Evolutionary conservation across 805 yeast genomes (phyloP), one percentile per base, ranked within the genome.

Genomic region (Blastobotrys chiropterorum): DNA sequence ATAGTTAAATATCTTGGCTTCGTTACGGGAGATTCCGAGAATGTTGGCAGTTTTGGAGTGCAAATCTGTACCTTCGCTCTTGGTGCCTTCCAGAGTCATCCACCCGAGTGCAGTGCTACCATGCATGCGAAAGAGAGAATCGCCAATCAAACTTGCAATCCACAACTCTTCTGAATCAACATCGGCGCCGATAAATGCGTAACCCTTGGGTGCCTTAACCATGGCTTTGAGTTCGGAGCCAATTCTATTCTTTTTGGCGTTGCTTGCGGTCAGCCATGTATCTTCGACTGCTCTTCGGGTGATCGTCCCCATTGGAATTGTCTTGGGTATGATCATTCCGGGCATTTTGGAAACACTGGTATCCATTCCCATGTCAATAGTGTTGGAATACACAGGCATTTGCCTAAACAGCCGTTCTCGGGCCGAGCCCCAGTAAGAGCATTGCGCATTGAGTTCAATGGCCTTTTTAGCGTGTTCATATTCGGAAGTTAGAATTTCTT

Each of bases 51-150:
- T 94, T 58, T 86, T 90, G 0, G 97, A 89, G 65, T 94, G 99
- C 54, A 95, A 70, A 70, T 94, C 99, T 0, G 99, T 95, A 3
- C 94, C 95, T 50, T 86, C 92, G 52, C 72, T 75, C 69, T 94
- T 94, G 2, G 92, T 82, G 16, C 99, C 99, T 72, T 94, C 99
- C 51, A 94, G 74, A 1, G 97, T 90, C 99, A 94, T 95, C 99
- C 99, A 95, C 0, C 98, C 97, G 50, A 95, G 78, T 0, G 98
- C 96, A 0, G 98, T 89, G 13, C 95, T 95, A 3, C 99, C 99
- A 67, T 94, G 99, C 20, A 86, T 72, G 34, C 84, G 80, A 68
- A 92, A 88, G 49, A 84, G 80, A 0, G 98, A 83, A 65, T 94
- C 99, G 2, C 99, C 97, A 31, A 92, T 83, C 20, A 95, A 71